phyloP scores from a whole-genome alignment of 192 early-diverging fungal genomes.

The Tieghemiomyces parasiticus region DNA sequence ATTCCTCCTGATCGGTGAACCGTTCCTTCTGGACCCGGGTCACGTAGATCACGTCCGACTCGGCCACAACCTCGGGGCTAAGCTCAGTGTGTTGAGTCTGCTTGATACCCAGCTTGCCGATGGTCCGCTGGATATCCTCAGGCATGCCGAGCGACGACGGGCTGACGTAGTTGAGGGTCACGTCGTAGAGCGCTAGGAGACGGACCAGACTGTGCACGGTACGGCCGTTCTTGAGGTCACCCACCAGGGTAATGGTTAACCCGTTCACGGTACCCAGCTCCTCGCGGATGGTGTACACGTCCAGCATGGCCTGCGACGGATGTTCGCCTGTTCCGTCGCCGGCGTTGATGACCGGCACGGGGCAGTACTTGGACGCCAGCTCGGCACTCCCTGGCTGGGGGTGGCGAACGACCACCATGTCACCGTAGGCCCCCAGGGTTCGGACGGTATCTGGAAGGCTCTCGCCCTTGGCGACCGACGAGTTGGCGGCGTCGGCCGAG shows the following conservation, averaged over 20 bases:
- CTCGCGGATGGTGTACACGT: slow-evolving; percentile 86
- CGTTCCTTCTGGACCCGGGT: slow-evolving; percentile 96
- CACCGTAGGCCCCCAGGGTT: slow-evolving; percentile 83
- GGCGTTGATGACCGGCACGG: slow-evolving; percentile 89
- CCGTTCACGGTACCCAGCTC: slow-evolving; percentile 95
- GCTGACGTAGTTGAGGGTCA: slow-evolving; percentile 87
- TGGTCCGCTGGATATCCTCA: slow-evolving; percentile 56
- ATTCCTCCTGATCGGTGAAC: slow-evolving; percentile 61
- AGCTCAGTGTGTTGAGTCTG: slow-evolving; percentile 58
- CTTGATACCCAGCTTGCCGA: slow-evolving; percentile 36
- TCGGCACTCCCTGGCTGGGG: slow-evolving; percentile 74
- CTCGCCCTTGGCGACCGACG: slow-evolving; percentile 94
- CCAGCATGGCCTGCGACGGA: slow-evolving; percentile 95
- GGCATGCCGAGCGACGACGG: slow-evolving; percentile 77
- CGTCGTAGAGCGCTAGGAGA: slow-evolving; percentile 78
- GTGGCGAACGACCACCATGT: slow-evolving; percentile 86
- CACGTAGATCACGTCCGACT: slow-evolving; percentile 92
- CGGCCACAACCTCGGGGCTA: slow-evolving; percentile 63
- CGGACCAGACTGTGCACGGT: slow-evolving; percentile 93
- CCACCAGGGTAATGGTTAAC: slow-evolving; percentile 86
- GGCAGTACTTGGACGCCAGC: slow-evolving; percentile 72
- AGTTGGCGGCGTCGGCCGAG: slow-evolving; percentile 61
- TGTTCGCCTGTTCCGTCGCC: slow-evolving; percentile 97
- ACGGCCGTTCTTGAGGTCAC: slow-evolving; percentile 94
- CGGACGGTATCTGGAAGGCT: slow-evolving; percentile 86